These are phyloP conservation scores for Angomonas desouzai DNA, from an alignment of 208 protist genomes.

Conservation along the genomic window DNA sequence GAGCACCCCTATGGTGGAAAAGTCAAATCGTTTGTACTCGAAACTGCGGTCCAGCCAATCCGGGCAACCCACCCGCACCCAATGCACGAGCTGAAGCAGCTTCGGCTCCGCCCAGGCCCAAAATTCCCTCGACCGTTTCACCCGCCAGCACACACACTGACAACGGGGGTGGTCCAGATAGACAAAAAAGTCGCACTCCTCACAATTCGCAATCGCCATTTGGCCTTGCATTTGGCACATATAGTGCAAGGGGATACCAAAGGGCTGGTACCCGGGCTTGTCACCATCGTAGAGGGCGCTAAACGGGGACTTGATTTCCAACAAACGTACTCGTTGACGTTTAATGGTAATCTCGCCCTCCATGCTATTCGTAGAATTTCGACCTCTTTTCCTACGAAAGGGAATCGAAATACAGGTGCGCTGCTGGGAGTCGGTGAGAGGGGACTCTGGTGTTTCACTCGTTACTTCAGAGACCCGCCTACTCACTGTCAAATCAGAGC, in stretches of 20 bases:
- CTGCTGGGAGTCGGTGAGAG: slow-evolving; percentile 1
- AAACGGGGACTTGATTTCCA: slow-evolving; percentile 89
- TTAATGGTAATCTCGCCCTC: background rate
- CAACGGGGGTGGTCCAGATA: slow-evolving; percentile 56
- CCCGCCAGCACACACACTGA: slow-evolving; percentile 77
- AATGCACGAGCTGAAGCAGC: slow-evolving; percentile 54
- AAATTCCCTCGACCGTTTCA: slow-evolving; percentile 56
- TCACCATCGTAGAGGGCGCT: slow-evolving; percentile 54
- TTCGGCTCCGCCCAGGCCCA: slow-evolving; percentile 83
- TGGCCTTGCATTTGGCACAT: slow-evolving; percentile 91
- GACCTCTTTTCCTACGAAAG: background rate
- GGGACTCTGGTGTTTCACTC: background rate
- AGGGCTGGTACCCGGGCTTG: slow-evolving; percentile 38
- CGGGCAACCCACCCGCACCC: slow-evolving; percentile 60
- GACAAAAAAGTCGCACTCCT: slow-evolving; percentile 92
- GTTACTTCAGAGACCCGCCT: background rate
- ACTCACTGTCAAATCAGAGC: background rate
- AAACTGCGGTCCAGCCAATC: slow-evolving; percentile 54
- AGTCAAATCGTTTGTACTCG: slow-evolving; percentile 67
- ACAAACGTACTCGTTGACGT: slow-evolving; percentile 24
- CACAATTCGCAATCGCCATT: slow-evolving; percentile 76
- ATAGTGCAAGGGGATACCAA: slow-evolving; percentile 83
- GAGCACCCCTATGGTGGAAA: slow-evolving; percentile 40
- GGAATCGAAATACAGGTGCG: background rate
- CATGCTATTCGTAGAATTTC: background rate